Evolutionary conservation across 805 yeast genomes (phyloP).

Genomic region (Yamadazyma paraphyllophila): DNA sequence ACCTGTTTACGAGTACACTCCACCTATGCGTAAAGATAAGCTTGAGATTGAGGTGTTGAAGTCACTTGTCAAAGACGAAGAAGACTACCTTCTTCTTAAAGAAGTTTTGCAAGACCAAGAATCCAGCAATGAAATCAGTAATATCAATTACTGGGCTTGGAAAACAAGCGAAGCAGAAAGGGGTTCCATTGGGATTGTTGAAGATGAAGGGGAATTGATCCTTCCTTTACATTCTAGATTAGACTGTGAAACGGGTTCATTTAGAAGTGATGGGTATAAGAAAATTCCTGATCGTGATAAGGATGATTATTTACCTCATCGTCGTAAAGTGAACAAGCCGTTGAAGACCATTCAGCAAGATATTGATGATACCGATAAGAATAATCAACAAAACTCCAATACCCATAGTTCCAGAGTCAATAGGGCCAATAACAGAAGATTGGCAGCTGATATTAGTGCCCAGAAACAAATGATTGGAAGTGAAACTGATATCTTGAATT

Average conservation of each 20-base stretch:
- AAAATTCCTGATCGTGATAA: conserved; percentile 74
- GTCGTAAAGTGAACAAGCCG: conserved; percentile 67
- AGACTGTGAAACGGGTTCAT: conserved; percentile 54
- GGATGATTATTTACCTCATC: conserved; percentile 76
- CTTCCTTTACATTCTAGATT: conserved; percentile 26
- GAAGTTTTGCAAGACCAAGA: conserved; percentile 34
- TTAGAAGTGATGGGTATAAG: conserved; percentile 68
- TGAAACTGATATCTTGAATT: conserved; percentile 75
- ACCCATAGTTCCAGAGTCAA: conserved; percentile 82
- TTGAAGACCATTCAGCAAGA: conserved; percentile 70
- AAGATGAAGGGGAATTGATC: conserved; percentile 28
- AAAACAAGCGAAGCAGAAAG: conserved; percentile 38
- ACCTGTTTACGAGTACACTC: conserved; percentile 52
- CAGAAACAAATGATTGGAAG: conserved; percentile 75
- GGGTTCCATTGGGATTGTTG: conserved; percentile 17
- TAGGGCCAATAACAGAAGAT: conserved; percentile 82
- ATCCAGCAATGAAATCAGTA: conserved; percentile 22
- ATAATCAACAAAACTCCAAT: conserved; percentile 32
- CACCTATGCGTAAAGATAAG: conserved; percentile 16
- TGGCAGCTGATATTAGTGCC: conserved; percentile 85
- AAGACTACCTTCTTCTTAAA: conserved; percentile 60
- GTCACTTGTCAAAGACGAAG: conserved; percentile 62
- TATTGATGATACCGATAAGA: conserved; percentile 40
- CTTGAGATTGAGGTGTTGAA: conserved; percentile 52
- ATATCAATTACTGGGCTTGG: conserved; percentile 68